phyloP scores from a whole-genome alignment of 1,284 basidiomycete genomes.

The Stygiomarasmius scandens region DNA sequence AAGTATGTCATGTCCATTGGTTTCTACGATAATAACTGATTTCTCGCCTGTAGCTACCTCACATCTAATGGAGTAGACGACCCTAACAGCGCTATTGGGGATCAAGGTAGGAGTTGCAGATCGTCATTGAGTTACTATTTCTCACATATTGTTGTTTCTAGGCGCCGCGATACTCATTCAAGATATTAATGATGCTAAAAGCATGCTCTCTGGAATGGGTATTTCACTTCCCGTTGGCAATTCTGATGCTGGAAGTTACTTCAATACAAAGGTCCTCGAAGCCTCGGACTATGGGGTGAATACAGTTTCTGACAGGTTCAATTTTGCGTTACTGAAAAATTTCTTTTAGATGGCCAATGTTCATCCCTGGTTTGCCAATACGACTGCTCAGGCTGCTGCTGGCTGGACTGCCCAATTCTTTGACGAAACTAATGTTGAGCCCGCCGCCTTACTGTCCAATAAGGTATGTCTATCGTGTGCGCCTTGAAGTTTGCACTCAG shows the following conservation, averaged over 20 bases:
- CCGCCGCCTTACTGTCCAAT: constrained; percentile 57
- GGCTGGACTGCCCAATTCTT: constrained; percentile 52
- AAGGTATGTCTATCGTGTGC: constrained; percentile 39
- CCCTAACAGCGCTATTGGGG: constrained; percentile 58
- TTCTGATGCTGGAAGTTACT: constrained; percentile 87
- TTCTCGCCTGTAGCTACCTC: constrained; percentile 49
- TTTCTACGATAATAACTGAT: neutral
- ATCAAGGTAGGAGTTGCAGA: constrained; percentile 33
- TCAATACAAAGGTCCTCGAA: constrained; percentile 71
- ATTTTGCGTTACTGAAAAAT: neutral
- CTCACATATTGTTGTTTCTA: constrained; percentile 4
- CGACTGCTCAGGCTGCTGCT: constrained; percentile 71
- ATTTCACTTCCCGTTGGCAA: constrained; percentile 80
- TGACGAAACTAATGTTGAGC: constrained; percentile 55
- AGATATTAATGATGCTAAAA: constrained; percentile 68
- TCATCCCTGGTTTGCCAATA: constrained; percentile 85
- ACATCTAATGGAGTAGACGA: constrained; percentile 42
- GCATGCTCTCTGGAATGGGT: constrained; percentile 54
- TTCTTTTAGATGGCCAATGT: constrained; percentile 72
- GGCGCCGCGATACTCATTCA: constrained; percentile 60
- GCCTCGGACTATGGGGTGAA: constrained; percentile 78
- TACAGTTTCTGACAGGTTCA: constrained; percentile 13
- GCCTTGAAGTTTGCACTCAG: too few relatives aligned
- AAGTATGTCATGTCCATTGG: constrained; percentile 48
- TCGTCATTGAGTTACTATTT: neutral